Evolutionary conservation across 139 green algal species (phyloP), one percentile per base, ranked within the genome.

Genomic region (Desmodesmus armatus): DNA sequence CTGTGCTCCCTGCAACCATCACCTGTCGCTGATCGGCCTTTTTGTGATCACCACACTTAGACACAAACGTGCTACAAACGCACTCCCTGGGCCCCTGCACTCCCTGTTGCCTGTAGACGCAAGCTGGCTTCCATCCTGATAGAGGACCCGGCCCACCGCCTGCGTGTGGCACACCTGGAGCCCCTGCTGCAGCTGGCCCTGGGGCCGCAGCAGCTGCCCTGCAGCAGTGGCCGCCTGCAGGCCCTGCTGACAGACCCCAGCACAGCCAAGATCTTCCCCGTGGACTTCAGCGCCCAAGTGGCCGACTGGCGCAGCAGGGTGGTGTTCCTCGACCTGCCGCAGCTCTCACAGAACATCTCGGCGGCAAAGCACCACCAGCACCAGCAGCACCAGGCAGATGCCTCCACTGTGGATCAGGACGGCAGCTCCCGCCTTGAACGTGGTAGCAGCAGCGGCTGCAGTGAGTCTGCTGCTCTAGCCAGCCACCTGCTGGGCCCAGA

Each of bases 91-190:
- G n/a, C n/a, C 58, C 31, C 21, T 58, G 13, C 58, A 31, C 58
- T 25, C 6, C 35, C 5, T 70, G 25, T 3, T 40, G 29, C 31
- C 76, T 71, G 37, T 69, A 86, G 80, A 69, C 69, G 80, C 4
- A 5, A 51, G n/a, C 39, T 86, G 71, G 62, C 83, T 2, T 40
- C 62, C 0, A 17, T 88, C 5, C 72, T 87, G 29, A 39, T 82
- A 5, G 71, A 82, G 23, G 82, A 87, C 41, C 82, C 82, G 35
- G 82, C 82, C 43, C 71, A 83, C 60, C 27, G 82, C 6, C 51
- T 87, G 55, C 71, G 82, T 4, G 72, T 79, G 27, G 72, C 41
- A 1, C 82, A 87, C 63, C 25, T 81, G 6, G 41, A 67, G 41
- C 58, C 71, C 27, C 82, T 87, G 41, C 72, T 87, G 55, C 71